phyloP scores from a whole-genome alignment of 108 stramenopile genomes.

The Discostella pseudostelligera region DNA sequence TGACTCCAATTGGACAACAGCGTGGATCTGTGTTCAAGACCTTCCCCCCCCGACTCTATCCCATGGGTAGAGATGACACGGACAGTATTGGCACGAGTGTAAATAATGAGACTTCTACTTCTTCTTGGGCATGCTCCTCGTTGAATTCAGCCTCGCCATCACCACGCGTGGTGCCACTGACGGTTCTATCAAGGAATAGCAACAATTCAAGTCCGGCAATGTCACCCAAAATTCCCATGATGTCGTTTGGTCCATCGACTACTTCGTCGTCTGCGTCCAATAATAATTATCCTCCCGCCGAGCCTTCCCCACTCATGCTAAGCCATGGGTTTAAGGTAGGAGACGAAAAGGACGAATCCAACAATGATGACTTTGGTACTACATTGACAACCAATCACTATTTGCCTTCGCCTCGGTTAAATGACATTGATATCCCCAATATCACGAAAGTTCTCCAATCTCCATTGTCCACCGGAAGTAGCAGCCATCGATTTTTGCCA shows the following conservation, averaged over 20 bases:
- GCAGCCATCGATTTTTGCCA: not conserved
- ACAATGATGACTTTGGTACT: too few relatives aligned
- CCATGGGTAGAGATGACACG: not conserved
- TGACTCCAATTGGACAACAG: constrained; percentile 5
- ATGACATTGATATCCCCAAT: too few relatives aligned
- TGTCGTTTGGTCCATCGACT: constrained; percentile 13
- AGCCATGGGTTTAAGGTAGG: too few relatives aligned
- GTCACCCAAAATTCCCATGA: not conserved
- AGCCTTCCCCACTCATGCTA: too few relatives aligned
- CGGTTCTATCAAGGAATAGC: constrained; percentile 38
- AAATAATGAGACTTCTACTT: not conserved
- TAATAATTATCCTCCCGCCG: too few relatives aligned
- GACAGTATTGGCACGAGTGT: not conserved
- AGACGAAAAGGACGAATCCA: too few relatives aligned
- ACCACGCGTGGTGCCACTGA: constrained; percentile 23
- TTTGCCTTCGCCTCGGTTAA: not conserved
- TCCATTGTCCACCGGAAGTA: not conserved
- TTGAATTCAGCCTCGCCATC: constrained; percentile 8
- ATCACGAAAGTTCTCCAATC: too few relatives aligned
- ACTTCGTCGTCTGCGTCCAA: too few relatives aligned
- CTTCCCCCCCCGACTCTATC: not conserved
- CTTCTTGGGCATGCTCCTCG: not conserved
- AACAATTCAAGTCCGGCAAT: not conserved
- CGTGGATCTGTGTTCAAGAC: constrained; percentile 6
- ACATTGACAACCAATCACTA: constrained; percentile 2